phyloP scores from a whole-genome alignment of 2,329 filamentous ascomycete species.

The Colletotrichum plurivorum region DNA sequence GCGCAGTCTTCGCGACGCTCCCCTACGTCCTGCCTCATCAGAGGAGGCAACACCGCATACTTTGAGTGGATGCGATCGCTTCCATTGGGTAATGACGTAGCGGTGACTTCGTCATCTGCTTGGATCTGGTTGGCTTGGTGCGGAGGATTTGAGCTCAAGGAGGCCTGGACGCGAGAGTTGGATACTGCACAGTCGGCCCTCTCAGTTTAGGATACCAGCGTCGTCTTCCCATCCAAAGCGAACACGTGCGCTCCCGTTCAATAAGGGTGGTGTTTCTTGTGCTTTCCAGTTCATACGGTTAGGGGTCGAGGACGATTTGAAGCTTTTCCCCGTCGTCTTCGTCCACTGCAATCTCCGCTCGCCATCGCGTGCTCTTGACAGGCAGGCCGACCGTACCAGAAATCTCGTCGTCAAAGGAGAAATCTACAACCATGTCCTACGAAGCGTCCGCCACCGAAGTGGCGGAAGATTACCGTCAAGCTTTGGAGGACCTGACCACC shows the following conservation, averaged over 20 bases:
- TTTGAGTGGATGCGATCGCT: constrained; percentile 29
- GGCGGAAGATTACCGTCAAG: constrained; percentile 94
- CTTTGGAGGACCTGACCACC: constrained; percentile 89
- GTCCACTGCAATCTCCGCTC: constrained; percentile 27
- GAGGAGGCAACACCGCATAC: constrained; percentile 19
- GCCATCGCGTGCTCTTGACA: constrained; percentile 40
- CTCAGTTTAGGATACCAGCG: constrained; percentile 38
- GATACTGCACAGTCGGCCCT: constrained; percentile 37
- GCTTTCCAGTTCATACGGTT: constrained; percentile 36
- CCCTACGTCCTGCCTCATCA: constrained; percentile 24
- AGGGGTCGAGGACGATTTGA: constrained; percentile 30
- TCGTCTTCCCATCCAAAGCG: constrained; percentile 30
- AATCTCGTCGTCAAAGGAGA: constrained; percentile 11
- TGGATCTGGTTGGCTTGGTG: constrained; percentile 40
- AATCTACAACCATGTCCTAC: constrained; percentile 58
- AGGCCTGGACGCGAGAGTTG: constrained; percentile 37
- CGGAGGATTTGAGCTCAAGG: constrained; percentile 37
- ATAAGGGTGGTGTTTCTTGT: constrained; percentile 40
- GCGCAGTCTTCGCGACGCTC: constrained; percentile 25
- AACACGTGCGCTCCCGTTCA: constrained; percentile 27
- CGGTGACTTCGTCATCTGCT: constrained; percentile 34
- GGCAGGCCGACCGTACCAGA: constrained; percentile 10
- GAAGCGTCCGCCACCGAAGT: constrained; percentile 81
- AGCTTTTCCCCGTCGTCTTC: constrained; percentile 23
- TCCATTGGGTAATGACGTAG: constrained; percentile 34